phyloP scores from a whole-genome alignment of 2,329 filamentous ascomycete species.

The Aspergillus fructus region DNA sequence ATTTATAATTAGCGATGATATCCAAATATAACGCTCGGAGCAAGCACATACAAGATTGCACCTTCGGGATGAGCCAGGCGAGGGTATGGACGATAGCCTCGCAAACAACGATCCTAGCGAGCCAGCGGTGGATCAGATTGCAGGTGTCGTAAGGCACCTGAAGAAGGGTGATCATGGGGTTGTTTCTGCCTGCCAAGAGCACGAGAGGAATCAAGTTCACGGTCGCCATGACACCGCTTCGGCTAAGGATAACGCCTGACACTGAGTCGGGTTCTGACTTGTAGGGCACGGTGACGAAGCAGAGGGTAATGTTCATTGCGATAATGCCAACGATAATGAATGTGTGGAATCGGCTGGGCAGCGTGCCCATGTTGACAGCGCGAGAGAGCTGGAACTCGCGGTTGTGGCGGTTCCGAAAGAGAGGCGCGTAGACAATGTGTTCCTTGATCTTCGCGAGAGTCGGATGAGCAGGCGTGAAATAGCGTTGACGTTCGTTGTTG shows the following conservation, averaged over 20 bases:
- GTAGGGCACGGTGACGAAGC: constrained; percentile 48
- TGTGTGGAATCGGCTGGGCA: constrained; percentile 48
- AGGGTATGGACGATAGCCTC: constrained; percentile 70
- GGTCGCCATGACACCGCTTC: constrained; percentile 43
- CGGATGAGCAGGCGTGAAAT: constrained; percentile 63
- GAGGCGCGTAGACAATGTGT: constrained; percentile 56
- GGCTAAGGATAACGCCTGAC: constrained; percentile 43
- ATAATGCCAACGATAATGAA: constrained; percentile 43
- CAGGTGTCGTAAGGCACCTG: constrained; percentile 45
- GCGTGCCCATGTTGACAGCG: constrained; percentile 46
- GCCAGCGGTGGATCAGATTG: constrained; percentile 72
- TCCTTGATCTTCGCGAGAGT: constrained; percentile 68
- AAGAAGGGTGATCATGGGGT: constrained; percentile 44
- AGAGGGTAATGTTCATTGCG: constrained; percentile 50
- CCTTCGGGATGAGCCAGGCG: constrained; percentile 72
- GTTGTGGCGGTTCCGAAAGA: constrained; percentile 46
- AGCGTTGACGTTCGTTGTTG: constrained; percentile 75
- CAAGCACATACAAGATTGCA: constrained; percentile 35
- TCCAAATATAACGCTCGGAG: not conserved
- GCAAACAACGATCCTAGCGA: constrained; percentile 68
- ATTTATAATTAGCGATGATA: constrained; percentile 19
- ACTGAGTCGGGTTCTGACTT: constrained; percentile 30
- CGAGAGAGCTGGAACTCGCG: constrained; percentile 45
- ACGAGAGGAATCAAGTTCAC: constrained; percentile 46
- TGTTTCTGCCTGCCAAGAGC: constrained; percentile 44